Conservation (phyloP, 2,329 filamentous ascomycete genomes). For the Aureobasidium mangrovei region DNA sequence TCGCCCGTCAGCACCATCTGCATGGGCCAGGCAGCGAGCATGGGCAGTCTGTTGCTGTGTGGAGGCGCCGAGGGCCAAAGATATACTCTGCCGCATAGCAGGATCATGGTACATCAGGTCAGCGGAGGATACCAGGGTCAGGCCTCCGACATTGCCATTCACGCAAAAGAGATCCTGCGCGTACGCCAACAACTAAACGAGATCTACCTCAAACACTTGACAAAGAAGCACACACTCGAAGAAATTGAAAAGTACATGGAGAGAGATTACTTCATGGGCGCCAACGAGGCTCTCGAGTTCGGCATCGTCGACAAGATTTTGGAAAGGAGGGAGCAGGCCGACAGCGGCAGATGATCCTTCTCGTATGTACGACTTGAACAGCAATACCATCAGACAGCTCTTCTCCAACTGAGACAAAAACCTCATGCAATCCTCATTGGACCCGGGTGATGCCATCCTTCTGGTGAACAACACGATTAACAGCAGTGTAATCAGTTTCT, state of each 20-base stretch:
- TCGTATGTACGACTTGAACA: neutral
- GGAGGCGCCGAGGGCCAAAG: slow-evolving; percentile 79
- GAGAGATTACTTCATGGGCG: slow-evolving; percentile 86
- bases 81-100: slow-evolving; percentile 83
- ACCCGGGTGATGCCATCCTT: too few relatives aligned
- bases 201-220: slow-evolving; percentile 83
- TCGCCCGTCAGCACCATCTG: slow-evolving; percentile 92
- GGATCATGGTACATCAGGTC: slow-evolving; percentile 96
- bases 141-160: slow-evolving; percentile 81
- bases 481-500: too few relatives aligned
- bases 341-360: neutral
- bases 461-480: too few relatives aligned
- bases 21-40: slow-evolving; percentile 86
- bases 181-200: slow-evolving; percentile 78
- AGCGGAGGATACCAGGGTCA: slow-evolving; percentile 63
- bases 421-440: too few relatives aligned
- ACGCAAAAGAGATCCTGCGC: slow-evolving; percentile 90
- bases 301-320: slow-evolving; percentile 90
- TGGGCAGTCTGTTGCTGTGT: slow-evolving; percentile 82
- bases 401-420: too few relatives aligned
- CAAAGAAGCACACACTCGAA: slow-evolving; percentile 60
- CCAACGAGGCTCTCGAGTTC: slow-evolving; percentile 77
- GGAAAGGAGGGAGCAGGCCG: slow-evolving; percentile 43
- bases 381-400: too few relatives aligned
- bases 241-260: slow-evolving; percentile 96